Evolutionary conservation across 306 rosid species (phyloP).

Genomic region (Lathyrus aphaca): DNA sequence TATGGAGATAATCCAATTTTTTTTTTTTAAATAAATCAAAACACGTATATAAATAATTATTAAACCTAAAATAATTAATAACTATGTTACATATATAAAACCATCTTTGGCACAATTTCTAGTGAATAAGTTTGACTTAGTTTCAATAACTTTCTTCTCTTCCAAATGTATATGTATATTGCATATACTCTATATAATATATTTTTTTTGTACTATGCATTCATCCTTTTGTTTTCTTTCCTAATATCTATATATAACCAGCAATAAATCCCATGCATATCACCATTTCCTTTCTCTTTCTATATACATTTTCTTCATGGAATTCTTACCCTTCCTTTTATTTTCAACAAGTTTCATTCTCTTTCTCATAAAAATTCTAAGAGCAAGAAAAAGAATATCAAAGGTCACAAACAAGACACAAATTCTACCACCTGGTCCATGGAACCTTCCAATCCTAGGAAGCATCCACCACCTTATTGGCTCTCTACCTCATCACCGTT

Average conservation of each 20-base stretch:
- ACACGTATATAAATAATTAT: too few relatives aligned
- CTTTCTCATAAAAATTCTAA: constrained; percentile 12
- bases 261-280: not conserved
- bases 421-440: constrained; percentile 45
- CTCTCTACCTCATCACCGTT: constrained; percentile 32
- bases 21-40: too few relatives aligned
- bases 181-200: too few relatives aligned
- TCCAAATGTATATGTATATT: too few relatives aligned
- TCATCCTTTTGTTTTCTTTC: too few relatives aligned
- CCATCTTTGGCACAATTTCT: too few relatives aligned
- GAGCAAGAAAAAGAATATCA: not conserved
- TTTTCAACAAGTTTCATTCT: constrained; percentile 22
- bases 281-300: constrained; percentile 1
- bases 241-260: not conserved
- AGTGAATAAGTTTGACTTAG: too few relatives aligned
- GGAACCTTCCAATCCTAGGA: constrained; percentile 44
- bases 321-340: constrained; percentile 31
- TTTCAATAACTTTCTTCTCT: too few relatives aligned
- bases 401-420: not conserved
- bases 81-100: too few relatives aligned
- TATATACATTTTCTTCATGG: constrained; percentile 26
- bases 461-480: constrained; percentile 40
- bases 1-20: too few relatives aligned
- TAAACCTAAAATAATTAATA: too few relatives aligned
- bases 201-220: too few relatives aligned